Evolutionary conservation across 805 yeast genomes (phyloP).

Genomic region (Kodamaea neixiangensis): DNA sequence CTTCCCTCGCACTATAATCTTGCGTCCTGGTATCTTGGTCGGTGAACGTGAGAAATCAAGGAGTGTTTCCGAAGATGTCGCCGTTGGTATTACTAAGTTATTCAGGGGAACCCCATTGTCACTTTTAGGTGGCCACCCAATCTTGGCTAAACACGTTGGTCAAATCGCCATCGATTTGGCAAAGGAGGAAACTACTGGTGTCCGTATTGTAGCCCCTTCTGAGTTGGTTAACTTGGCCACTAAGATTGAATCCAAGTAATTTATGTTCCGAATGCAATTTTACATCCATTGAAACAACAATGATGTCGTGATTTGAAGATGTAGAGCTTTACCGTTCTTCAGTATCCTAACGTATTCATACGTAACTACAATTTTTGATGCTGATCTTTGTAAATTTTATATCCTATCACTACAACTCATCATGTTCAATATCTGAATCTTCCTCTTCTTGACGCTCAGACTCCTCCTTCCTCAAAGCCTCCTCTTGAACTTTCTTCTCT

Average conservation of each 20-base stretch:
- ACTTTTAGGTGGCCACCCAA: constrained; percentile 34
- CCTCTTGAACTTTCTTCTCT: neutral
- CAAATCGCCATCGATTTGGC: constrained; percentile 51
- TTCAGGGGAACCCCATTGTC: constrained; percentile 19
- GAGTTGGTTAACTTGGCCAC: constrained; percentile 23
- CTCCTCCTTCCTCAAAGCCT: constrained; percentile 9
- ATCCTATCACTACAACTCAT: constrained; percentile 11
- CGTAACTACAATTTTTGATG: too few relatives aligned
- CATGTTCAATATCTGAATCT: constrained; percentile 13
- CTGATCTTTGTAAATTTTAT: neutral
- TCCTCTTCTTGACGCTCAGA: constrained; percentile 9
- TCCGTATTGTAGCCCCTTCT: constrained; percentile 21
- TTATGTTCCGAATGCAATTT: neutral
- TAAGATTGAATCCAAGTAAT: neutral
- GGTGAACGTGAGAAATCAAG: constrained; percentile 57
- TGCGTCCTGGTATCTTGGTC: constrained; percentile 74
- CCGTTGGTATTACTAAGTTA: constrained; percentile 31
- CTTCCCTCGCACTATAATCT: constrained; percentile 71
- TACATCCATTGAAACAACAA: neutral
- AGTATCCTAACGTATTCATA: too few relatives aligned
- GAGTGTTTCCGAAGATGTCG: constrained; percentile 36
- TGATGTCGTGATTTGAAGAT: neutral
- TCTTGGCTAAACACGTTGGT: constrained; percentile 69
- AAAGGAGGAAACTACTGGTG: constrained; percentile 18
- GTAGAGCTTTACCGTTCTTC: neutral